Conservation (phyloP, 768 basidiomycete genomes). For the Agrocybe pediades region DNA sequence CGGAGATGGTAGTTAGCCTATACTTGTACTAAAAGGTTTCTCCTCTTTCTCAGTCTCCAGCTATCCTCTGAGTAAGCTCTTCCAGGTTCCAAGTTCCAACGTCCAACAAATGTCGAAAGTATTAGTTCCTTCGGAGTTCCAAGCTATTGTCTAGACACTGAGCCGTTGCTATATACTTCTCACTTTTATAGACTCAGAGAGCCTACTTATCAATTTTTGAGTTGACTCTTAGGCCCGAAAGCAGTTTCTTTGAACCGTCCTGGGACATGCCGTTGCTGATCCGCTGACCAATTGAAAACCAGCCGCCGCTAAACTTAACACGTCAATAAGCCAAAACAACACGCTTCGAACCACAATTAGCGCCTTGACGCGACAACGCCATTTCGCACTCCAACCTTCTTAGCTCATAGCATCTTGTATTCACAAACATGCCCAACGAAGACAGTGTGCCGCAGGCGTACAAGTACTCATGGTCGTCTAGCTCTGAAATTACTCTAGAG, state of each 20-base stretch:
- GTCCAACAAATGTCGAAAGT: too few species aligned
- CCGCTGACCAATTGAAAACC: not conserved
- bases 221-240: not conserved
- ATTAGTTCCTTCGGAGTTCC: too few species aligned
- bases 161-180: too few species aligned
- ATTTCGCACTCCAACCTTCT: too few species aligned
- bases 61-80: too few species aligned
- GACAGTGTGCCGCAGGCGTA: constrained; percentile 43
- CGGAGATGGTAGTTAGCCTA: too few species aligned
- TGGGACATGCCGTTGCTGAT: not conserved
- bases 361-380: constrained; percentile 18
- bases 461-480: constrained; percentile 53
- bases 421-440: constrained; percentile 29
- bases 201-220: too few species aligned
- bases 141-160: too few species aligned
- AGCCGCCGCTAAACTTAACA: constrained; percentile 5
- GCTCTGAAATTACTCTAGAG: constrained; percentile 42
- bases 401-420: not conserved
- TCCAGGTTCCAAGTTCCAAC: too few species aligned
- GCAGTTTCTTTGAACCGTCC: not conserved
- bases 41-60: too few species aligned
- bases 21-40: too few species aligned
- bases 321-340: constrained; percentile 27
- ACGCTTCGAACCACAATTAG: constrained; percentile 22
- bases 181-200: too few species aligned